Conservation (phyloP, 78 protist species). For the Cavenderia fasciculata region DNA sequence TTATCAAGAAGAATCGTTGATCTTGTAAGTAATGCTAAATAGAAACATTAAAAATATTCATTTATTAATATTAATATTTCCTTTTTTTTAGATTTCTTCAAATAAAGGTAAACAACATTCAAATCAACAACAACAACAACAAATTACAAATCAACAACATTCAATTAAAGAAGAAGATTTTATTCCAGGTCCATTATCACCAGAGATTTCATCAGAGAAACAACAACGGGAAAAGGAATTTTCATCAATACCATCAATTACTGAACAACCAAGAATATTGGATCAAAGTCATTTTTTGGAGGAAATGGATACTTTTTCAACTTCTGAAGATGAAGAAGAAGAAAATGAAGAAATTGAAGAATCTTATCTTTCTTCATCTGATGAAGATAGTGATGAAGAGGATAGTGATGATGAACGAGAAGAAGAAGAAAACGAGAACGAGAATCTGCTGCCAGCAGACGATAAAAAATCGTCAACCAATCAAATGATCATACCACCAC, state of each 20-base stretch:
- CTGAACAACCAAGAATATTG: slow-evolving; percentile 7
- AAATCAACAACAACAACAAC: too few relatives aligned
- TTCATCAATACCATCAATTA: too few relatives aligned
- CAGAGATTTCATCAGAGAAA: neutral
- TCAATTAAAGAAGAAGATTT: neutral
- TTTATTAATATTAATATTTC: neutral
- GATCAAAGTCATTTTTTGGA: too few relatives aligned
- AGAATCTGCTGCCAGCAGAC: neutral
- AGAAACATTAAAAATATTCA: too few relatives aligned
- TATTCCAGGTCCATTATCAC: slow-evolving; percentile 10
- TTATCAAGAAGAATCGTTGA: slow-evolving; percentile 20
- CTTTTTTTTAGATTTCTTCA: neutral
- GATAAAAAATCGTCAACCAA: neutral
- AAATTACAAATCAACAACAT: too few relatives aligned
- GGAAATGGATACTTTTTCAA: too few relatives aligned
- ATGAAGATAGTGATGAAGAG: neutral
- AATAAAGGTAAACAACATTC: neutral
- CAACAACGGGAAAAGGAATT: neutral
- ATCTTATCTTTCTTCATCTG: neutral
- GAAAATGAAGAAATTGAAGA: too few relatives aligned
- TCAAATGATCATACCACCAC: neutral
- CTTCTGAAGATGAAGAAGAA: slow-evolving; percentile 9
- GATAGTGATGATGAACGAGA: neutral
- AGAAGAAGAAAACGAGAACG: too few relatives aligned
- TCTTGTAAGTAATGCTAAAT: neutral